phyloP scores from a whole-genome alignment of 2,329 filamentous ascomycete genomes.

The Hymenoscyphus infarciens region DNA sequence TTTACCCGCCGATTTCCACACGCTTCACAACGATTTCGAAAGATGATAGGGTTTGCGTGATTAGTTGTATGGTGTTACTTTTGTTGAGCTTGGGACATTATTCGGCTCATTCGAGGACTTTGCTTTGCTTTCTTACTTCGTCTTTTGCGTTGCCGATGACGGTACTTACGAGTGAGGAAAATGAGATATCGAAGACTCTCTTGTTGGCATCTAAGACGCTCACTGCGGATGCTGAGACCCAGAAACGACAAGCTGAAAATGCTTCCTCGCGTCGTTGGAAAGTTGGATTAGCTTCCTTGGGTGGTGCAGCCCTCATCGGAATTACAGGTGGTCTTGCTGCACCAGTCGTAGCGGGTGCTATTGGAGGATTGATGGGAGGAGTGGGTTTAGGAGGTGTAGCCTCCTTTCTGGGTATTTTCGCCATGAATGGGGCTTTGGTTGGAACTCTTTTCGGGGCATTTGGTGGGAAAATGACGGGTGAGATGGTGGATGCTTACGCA shows the following conservation, averaged over 20 bases:
- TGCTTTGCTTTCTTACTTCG: constrained; percentile 66
- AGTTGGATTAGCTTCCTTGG: constrained; percentile 81
- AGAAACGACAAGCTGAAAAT: constrained; percentile 67
- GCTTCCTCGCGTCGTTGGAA: constrained; percentile 75
- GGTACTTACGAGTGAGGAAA: constrained; percentile 66
- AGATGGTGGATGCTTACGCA: constrained; percentile 85
- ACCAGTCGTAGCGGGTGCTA: constrained; percentile 78
- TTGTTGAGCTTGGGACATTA: constrained; percentile 72
- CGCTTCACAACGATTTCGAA: constrained; percentile 54
- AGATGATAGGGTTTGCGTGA: constrained; percentile 57
- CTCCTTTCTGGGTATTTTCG: constrained; percentile 80
- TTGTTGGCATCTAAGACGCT: constrained; percentile 64
- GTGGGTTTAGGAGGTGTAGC: constrained; percentile 82
- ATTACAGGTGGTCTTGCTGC: constrained; percentile 89
- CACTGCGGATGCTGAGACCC: constrained; percentile 71
- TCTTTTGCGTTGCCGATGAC: constrained; percentile 60
- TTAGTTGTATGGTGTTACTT: constrained; percentile 68
- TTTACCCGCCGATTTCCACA: constrained; percentile 52
- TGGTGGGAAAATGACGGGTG: constrained; percentile 73
- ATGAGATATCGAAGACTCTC: constrained; percentile 70
- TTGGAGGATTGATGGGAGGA: constrained; percentile 81
- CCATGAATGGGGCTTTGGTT: constrained; percentile 80
- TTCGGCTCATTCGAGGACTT: constrained; percentile 65
- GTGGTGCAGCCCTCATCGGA: constrained; percentile 84
- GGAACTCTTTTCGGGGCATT: constrained; percentile 87